Percentiles rank a stretch among this genome's conserved stretches.
These are phyloP conservation scores for Phaeotremella skinneri DNA, from an alignment of 768 basidiomycete genomes.

Conservation along the genomic window DNA sequence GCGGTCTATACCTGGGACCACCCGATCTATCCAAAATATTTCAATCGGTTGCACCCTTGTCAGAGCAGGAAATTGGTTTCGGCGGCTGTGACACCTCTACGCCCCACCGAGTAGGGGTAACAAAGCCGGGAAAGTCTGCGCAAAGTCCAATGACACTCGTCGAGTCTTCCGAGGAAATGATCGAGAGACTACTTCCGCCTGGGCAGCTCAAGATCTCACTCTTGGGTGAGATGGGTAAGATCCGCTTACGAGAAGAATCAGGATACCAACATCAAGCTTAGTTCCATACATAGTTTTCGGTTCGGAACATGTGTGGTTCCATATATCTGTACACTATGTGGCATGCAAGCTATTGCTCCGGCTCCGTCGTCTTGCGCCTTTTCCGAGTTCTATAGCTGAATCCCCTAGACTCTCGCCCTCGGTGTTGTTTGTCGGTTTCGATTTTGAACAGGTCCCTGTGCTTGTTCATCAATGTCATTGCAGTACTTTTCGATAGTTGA, in stretches of 20 bases:
- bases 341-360: not conserved
- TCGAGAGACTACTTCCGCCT: not conserved
- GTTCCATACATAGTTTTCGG: not conserved
- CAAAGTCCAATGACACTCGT: not conserved
- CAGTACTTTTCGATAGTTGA: not conserved
- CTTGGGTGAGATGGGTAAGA: not conserved
- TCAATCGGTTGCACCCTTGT: not conserved
- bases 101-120: not conserved
- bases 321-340: not conserved
- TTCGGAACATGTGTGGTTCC: not conserved
- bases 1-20: not conserved
- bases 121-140: not conserved
- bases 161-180: not conserved
- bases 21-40: not conserved
- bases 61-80: not conserved
- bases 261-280: not conserved
- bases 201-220: not conserved
- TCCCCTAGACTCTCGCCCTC: not conserved
- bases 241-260: not conserved
- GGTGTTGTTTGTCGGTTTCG: not conserved
- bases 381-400: not conserved
- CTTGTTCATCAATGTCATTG: not conserved
- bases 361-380: not conserved
- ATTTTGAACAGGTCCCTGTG: not conserved
- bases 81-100: not conserved